These are phyloP conservation scores for Alopecurus myosuroides DNA, from an alignment of 176 grass and related monocot species.

Conservation along the genomic window DNA sequence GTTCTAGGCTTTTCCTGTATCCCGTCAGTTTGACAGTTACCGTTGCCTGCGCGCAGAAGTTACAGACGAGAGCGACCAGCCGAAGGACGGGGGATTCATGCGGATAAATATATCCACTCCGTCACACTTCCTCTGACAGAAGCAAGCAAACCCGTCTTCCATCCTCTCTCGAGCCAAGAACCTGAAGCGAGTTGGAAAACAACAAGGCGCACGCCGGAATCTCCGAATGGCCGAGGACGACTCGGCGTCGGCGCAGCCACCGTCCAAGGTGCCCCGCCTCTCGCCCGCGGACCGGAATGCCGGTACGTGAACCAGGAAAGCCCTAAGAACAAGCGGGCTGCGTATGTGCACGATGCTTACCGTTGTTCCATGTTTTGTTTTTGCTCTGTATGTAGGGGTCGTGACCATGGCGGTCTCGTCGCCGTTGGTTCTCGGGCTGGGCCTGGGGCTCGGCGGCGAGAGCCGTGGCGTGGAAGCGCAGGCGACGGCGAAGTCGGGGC, in stretches of 20 bases:
- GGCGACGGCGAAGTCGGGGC: slow-evolving; percentile 16
- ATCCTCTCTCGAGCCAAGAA: slow-evolving; percentile 21
- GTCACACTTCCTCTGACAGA: slow-evolving; percentile 22
- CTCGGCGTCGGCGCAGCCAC: slow-evolving; percentile 40
- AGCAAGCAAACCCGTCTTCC: neutral
- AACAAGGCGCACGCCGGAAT: neutral
- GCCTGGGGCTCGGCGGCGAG: slow-evolving; percentile 43
- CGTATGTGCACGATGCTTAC: neutral
- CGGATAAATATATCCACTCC: slow-evolving; percentile 28
- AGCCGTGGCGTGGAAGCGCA: neutral
- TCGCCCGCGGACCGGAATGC: slow-evolving; percentile 34
- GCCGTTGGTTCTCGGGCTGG: slow-evolving; percentile 68
- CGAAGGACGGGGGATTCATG: slow-evolving; percentile 7
- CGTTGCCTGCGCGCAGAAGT: neutral
- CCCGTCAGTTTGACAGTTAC: slow-evolving; percentile 26
- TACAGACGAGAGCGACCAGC: slow-evolving; percentile 21
- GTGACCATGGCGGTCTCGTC: slow-evolving; percentile 68
- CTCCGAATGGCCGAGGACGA: slow-evolving; percentile 37
- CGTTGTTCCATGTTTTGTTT: neutral
- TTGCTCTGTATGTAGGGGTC: slow-evolving; percentile 15
- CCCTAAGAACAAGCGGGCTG: neutral
- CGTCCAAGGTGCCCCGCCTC: slow-evolving; percentile 61
- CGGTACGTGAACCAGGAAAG: slow-evolving; percentile 20
- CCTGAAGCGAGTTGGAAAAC: neutral
- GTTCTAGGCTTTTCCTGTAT: slow-evolving; percentile 4